Conservation (phyloP, 352 stramenopile genomes). For the Phytophthora megakarya region DNA sequence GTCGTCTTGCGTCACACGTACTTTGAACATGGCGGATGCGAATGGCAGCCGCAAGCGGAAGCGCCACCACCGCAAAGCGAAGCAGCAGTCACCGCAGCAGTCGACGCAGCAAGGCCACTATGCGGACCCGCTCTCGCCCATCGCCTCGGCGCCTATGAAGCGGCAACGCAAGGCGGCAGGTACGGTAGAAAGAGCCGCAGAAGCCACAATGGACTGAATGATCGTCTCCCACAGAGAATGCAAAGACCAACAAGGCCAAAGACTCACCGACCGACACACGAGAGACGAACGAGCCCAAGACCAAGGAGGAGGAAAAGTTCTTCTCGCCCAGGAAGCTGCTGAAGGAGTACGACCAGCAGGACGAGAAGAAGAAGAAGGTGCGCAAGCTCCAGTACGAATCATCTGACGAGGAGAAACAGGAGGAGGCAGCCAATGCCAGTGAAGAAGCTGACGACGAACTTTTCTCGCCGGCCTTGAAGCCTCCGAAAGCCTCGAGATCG, state of each 20-base stretch:
- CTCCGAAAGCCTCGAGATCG: conserved; percentile 46
- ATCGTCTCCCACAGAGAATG: conserved; percentile 38
- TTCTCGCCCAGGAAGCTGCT: conserved; percentile 70
- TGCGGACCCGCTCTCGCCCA: conserved; percentile 78
- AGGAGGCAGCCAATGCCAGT: conserved; percentile 18
- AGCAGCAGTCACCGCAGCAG: conserved; percentile 29
- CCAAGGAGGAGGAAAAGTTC: conserved; percentile 49
- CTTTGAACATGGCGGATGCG: conserved; percentile 20
- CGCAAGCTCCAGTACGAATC: conserved; percentile 35
- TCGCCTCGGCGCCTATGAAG: conserved; percentile 87
- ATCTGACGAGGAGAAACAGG: conserved; percentile 14
- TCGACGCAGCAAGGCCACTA: conserved; percentile 58
- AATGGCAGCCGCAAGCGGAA: conserved; percentile 39
- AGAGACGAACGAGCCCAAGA: conserved; percentile 26
- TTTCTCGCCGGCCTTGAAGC: conserved; percentile 79
- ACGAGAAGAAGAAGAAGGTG: conserved; percentile 36
- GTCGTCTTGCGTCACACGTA: conserved; percentile 18
- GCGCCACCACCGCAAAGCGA: conserved; percentile 41
- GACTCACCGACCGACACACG: conserved; percentile 14
- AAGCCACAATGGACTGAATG: background rate
- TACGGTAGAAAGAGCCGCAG: conserved; percentile 13
- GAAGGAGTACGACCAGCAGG: conserved; percentile 55
- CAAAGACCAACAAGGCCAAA: conserved; percentile 56
- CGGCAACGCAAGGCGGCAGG: conserved; percentile 53
- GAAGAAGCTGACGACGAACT: conserved; percentile 55